These are phyloP conservation scores for Stagonosporopsis tanaceti DNA, from an alignment of 2,329 filamentous ascomycete species.

Conservation along the genomic window DNA sequence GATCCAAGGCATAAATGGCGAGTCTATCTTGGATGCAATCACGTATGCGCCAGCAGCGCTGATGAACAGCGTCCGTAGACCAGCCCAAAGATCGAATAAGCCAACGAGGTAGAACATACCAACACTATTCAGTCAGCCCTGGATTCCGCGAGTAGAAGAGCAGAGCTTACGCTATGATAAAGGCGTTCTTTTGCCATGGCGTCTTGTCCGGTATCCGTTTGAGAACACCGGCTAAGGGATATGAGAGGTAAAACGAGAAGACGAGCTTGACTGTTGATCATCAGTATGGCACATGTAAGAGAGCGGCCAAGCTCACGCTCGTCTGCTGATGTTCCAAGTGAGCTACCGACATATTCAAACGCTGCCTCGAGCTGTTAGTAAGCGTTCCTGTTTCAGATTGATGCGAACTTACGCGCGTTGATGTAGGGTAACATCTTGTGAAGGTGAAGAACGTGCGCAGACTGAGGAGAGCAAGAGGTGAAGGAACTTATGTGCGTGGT, in stretches of 20 bases:
- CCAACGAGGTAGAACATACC: conserved; percentile 92
- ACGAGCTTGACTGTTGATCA: conserved; percentile 85
- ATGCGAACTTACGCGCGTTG: conserved; percentile 61
- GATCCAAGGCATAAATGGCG: conserved; percentile 97
- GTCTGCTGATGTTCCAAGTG: conserved; percentile 70
- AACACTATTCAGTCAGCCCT: conserved; percentile 59
- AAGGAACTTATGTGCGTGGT: neutral
- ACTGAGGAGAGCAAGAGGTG: neutral
- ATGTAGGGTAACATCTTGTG: conserved; percentile 69
- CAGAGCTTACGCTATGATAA: conserved; percentile 73
- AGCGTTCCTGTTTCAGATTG: conserved; percentile 6
- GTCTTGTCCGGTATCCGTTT: conserved; percentile 89
- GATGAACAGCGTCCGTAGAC: conserved; percentile 79
- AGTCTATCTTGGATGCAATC: conserved; percentile 83
- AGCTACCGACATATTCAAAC: conserved; percentile 65
- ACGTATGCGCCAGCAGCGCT: conserved; percentile 81
- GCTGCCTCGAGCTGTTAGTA: conserved; percentile 52
- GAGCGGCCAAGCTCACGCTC: conserved; percentile 60
- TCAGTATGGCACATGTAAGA: conserved; percentile 17
- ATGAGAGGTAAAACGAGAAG: conserved; percentile 88
- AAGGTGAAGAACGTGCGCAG: neutral
- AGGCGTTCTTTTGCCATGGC: conserved; percentile 85
- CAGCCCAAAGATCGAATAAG: conserved; percentile 90
- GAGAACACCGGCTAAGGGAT: conserved; percentile 84
- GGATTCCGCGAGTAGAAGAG: neutral